Base-by-base conservation (phyloP, 495 filamentous ascomycete species). In the Penicillium manginii region DNA sequence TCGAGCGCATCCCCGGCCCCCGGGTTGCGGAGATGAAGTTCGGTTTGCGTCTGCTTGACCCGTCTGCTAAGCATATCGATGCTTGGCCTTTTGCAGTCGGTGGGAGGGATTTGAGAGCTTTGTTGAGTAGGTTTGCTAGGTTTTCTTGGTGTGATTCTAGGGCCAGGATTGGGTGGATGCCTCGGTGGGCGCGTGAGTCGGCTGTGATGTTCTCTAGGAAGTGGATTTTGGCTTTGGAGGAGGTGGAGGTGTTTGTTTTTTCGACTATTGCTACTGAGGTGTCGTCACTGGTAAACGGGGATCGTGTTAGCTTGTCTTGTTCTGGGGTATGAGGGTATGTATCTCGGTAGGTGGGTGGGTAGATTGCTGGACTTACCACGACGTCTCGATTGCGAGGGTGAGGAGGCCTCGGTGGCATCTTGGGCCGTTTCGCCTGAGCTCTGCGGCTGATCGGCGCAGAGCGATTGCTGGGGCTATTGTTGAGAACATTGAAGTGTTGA, bases 341-440 rank as follows among this genome's bases (percentile, higher is more conserved):
- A n/a, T 8, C 1, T 29, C 26, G 62, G 23, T 22, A 21, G 2
- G n/a, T 29, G 6, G 62, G 23, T 22, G 19, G 2, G n/a, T 15
- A 5, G 7, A 54, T 14, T 0, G 22, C 37, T 21, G n/a, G 9
- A 47, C 69, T 57, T 67, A 86, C 83, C 88, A 98, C n/a, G 93
- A 97, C 15, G 90, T 91, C 77, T 98, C 93, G 68, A 98, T 96
- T 17, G 91, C 93, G 33, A 98, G 86, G 0, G 90, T 93, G 15
- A 90, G 70, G 45, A 91, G 76, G 8, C 71, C 68, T 23, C 82
- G 81, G 0, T 65, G 69, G 15, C 37, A 62, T 19, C 54, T 45
- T 2, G 58, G 9, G 12, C 56, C 17, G 8, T 23, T 57, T 46
- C 51, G 68, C 1, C 58, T 50, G 17, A 55, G 47, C 10, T 21